These are phyloP conservation scores for Nicotiana obtusifolia DNA, from an alignment of 257 asterid species.

Conservation along the genomic window DNA sequence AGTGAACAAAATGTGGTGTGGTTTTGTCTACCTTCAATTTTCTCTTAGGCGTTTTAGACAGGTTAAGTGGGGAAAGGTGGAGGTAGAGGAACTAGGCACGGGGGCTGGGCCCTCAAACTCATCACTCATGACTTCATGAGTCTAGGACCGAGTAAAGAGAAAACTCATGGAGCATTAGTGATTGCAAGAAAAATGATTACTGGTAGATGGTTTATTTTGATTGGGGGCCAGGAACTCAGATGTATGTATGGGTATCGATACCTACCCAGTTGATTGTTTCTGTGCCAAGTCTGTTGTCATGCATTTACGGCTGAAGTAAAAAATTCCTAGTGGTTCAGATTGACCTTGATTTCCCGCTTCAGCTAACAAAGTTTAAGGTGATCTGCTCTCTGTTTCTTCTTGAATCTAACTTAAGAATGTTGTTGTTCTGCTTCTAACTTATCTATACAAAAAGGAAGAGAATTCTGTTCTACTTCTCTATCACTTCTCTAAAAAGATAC, in stretches of 20 bases:
- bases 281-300: neutral
- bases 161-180: neutral
- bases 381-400: neutral
- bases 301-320: neutral
- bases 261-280: neutral
- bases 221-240: neutral
- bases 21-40: neutral
- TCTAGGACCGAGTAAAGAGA: constrained; percentile 1
- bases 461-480: neutral
- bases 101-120: neutral
- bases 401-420: neutral
- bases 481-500: neutral
- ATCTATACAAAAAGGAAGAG: neutral
- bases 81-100: too few species aligned
- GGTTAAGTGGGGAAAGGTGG: neutral
- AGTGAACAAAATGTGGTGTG: neutral
- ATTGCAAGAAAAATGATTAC: neutral
- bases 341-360: neutral
- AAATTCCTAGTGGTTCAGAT: neutral
- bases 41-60: neutral
- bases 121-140: neutral
- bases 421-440: neutral
- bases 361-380: neutral
- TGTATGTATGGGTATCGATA: neutral
- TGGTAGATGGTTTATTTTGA: neutral